Percentiles rank a stretch among this genome's conserved stretches.
phyloP scores from a whole-genome alignment of 805 yeast species.

The Debaryomyces hansenii region DNA sequence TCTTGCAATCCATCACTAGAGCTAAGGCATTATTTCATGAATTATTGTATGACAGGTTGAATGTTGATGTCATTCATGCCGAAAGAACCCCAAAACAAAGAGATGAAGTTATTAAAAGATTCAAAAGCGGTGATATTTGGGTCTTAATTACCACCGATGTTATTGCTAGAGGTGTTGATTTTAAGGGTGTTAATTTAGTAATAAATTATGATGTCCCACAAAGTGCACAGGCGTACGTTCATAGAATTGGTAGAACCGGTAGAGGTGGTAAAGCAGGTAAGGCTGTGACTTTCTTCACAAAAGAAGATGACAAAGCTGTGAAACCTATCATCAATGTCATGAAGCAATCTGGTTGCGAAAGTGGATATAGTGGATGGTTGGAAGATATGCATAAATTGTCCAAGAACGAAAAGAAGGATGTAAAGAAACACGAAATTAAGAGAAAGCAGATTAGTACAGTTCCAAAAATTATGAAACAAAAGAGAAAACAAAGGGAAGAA shows the following conservation, averaged over 20 bases:
- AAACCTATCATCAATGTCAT: slow-evolving; percentile 90
- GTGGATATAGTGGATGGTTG: slow-evolving; percentile 79
- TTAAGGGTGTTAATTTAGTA: slow-evolving; percentile 91
- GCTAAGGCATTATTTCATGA: slow-evolving; percentile 96
- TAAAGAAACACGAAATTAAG: slow-evolving; percentile 58
- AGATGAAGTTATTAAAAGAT: slow-evolving; percentile 77
- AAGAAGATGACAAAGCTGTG: slow-evolving; percentile 74
- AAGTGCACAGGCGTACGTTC: slow-evolving; percentile 92
- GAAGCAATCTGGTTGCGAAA: slow-evolving; percentile 82
- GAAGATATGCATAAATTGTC: slow-evolving; percentile 63
- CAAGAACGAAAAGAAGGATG: slow-evolving; percentile 58
- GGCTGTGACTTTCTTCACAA: slow-evolving; percentile 91
- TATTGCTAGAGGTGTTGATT: slow-evolving; percentile 94
- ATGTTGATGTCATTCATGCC: slow-evolving; percentile 94
- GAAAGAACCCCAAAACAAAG: slow-evolving; percentile 90
- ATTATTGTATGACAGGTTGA: slow-evolving; percentile 82
- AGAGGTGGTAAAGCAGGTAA: slow-evolving; percentile 86
- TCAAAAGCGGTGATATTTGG: slow-evolving; percentile 92
- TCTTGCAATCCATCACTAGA: slow-evolving; percentile 86
- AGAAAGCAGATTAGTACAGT: slow-evolving; percentile 84
- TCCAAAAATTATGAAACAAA: slow-evolving; percentile 63
- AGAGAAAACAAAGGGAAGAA: slow-evolving; percentile 60
- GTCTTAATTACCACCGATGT: slow-evolving; percentile 96
- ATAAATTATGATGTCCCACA: slow-evolving; percentile 96
- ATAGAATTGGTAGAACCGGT: slow-evolving; percentile 98